Conservation (phyloP, 2,329 filamentous ascomycete species). For the Alternaria sp. region DNA sequence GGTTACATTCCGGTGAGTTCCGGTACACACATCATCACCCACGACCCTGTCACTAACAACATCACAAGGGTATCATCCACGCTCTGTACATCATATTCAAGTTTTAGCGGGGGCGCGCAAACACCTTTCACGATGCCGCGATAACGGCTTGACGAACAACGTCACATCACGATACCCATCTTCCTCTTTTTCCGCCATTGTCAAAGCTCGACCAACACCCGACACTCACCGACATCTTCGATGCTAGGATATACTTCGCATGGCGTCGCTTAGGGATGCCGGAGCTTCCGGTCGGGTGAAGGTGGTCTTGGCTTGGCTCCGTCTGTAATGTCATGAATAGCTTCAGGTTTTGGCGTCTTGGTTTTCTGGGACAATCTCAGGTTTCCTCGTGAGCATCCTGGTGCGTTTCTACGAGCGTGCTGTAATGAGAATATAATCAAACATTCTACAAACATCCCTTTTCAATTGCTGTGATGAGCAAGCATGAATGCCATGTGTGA, state of each 20-base stretch:
- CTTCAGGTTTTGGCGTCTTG: slow-evolving; percentile 17
- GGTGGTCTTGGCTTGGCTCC: slow-evolving; percentile 7
- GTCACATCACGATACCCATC: slow-evolving; percentile 45
- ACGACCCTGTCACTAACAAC: slow-evolving; percentile 15
- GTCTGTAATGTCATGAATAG: slow-evolving; percentile 12
- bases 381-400: background rate
- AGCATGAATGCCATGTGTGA: background rate
- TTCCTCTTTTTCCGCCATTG: slow-evolving; percentile 15
- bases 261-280: background rate
- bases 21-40: background rate
- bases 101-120: slow-evolving; percentile 63
- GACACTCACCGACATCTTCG: background rate
- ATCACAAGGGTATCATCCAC: slow-evolving; percentile 74
- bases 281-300: slow-evolving; percentile 4
- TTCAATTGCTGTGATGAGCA: background rate
- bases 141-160: slow-evolving; percentile 14
- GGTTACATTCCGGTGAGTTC: slow-evolving; percentile 64
- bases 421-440: slow-evolving; percentile 17
- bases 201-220: background rate
- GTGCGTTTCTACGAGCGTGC: slow-evolving; percentile 11
- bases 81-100: slow-evolving; percentile 93
- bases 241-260: background rate
- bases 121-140: slow-evolving; percentile 12
- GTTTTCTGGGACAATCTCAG: slow-evolving; percentile 8
- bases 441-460: background rate